Percentiles rank a stretch among this genome's conserved stretches.
These are phyloP conservation scores for Galeopsis tetrahit DNA, from an alignment of 257 asterid species.

Conservation along the genomic window DNA sequence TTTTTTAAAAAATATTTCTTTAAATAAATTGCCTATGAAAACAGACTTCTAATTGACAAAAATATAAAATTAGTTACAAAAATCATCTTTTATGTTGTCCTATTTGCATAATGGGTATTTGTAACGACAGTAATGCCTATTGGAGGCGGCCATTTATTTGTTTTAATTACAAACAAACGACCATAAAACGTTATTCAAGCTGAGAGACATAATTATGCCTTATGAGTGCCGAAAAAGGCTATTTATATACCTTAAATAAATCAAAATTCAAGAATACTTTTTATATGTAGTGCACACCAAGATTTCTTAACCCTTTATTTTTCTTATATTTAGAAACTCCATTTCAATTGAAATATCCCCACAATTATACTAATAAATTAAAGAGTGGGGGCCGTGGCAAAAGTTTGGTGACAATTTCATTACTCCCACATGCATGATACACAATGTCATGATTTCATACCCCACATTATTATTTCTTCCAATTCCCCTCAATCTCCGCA, in stretches of 20 bases:
- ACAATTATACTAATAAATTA: neutral
- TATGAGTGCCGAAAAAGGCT: no score
- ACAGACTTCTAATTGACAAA: neutral
- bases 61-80: neutral
- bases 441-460: constrained; percentile 43
- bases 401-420: constrained; percentile 42
- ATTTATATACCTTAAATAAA: no score
- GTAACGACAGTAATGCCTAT: no score
- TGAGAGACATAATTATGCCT: no score
- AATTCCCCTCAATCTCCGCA: constrained; percentile 74
- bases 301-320: neutral
- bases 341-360: neutral
- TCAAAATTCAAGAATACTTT: no score
- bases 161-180: no score
- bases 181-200: no score
- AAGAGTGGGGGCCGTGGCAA: neutral
- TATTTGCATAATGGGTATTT: no score
- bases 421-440: constrained; percentile 51
- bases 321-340: neutral
- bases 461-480: constrained; percentile 40
- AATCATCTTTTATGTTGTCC: neutral
- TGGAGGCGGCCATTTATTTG: no score
- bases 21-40: neutral
- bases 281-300: neutral
- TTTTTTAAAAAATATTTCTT: no score